These are phyloP conservation scores for Aulographum hederae DNA, from an alignment of 2,329 filamentous ascomycete species.

Conservation along the genomic window DNA sequence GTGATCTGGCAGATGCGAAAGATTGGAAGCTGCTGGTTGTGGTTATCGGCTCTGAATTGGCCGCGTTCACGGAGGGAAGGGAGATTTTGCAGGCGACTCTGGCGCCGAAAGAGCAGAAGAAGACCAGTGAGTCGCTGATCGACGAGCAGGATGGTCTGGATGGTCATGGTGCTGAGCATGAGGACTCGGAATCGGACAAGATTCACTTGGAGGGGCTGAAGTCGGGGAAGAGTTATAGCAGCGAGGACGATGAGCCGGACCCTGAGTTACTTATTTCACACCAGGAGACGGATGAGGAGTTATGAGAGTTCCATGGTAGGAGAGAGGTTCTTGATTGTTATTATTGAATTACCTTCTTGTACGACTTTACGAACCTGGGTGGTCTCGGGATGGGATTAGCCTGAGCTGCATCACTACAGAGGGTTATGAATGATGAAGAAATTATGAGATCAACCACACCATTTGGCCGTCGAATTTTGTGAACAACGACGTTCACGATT, in stretches of 20 bases:
- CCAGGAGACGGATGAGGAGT: constrained; percentile 22
- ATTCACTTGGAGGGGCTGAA: background rate
- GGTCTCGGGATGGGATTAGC: no score
- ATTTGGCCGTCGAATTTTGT: no score
- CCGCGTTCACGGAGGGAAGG: constrained; percentile 44
- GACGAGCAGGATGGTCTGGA: background rate
- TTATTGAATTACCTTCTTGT: no score
- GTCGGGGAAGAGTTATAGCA: constrained; percentile 5
- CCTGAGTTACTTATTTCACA: constrained; percentile 30
- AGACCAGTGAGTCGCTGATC: constrained; percentile 10
- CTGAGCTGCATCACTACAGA: no score
- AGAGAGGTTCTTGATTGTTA: no score
- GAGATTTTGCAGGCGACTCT: constrained; percentile 29
- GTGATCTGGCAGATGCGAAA: constrained; percentile 37
- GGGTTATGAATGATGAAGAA: no score
- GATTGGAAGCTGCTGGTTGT: constrained; percentile 61
- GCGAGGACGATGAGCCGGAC: constrained; percentile 25
- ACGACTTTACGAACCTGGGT: no score
- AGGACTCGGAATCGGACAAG: background rate
- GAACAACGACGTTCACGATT: no score
- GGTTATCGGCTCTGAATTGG: constrained; percentile 56
- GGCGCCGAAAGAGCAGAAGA: background rate
- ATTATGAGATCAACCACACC: no score
- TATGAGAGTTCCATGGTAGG: constrained; percentile 3
- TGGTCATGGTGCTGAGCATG: background rate